A percentile compares a stretch with the other conserved stretches of the same genome.
Conservation (phyloP, 495 filamentous ascomycete genomes). For the Lindgomyces ingoldianus region DNA sequence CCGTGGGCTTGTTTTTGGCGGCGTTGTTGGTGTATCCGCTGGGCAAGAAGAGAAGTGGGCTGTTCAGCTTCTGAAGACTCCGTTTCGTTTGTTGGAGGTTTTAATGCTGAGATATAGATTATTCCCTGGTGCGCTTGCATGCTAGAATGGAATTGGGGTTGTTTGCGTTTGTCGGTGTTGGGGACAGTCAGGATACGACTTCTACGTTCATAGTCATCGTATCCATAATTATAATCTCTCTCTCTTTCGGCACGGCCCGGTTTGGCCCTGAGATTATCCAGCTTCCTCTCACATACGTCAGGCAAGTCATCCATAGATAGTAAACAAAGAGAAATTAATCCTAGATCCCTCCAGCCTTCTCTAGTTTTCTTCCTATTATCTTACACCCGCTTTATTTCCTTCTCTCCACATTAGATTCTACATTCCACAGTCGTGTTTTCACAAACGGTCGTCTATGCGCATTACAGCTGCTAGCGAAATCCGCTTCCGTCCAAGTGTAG, state of each 20-base stretch:
- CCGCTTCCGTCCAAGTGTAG: too few relatives aligned
- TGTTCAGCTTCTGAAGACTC: slow-evolving; percentile 73
- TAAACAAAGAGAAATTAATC: too few relatives aligned
- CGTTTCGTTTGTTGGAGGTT: background rate
- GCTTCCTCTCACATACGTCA: too few relatives aligned
- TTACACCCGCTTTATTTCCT: too few relatives aligned
- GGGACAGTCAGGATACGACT: background rate
- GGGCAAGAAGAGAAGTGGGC: slow-evolving; percentile 83
- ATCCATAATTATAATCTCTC: background rate
- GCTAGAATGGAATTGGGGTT: background rate
- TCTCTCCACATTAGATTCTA: too few relatives aligned
- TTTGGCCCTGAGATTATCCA: background rate
- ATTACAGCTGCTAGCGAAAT: too few relatives aligned
- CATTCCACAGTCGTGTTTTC: too few relatives aligned
- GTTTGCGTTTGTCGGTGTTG: background rate
- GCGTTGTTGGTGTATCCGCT: slow-evolving; percentile 87
- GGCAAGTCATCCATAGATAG: too few relatives aligned
- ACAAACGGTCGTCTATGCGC: too few relatives aligned
- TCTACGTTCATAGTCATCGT: background rate
- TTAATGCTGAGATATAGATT: background rate
- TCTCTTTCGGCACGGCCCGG: slow-evolving; percentile 7
- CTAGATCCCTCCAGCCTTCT: too few relatives aligned
- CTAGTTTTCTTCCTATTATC: too few relatives aligned
- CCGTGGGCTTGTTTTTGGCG: slow-evolving; percentile 84
- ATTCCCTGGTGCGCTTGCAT: background rate